phyloP scores from a whole-genome alignment of 192 early-diverging fungal species.

The Mycoemilia scoparia region DNA sequence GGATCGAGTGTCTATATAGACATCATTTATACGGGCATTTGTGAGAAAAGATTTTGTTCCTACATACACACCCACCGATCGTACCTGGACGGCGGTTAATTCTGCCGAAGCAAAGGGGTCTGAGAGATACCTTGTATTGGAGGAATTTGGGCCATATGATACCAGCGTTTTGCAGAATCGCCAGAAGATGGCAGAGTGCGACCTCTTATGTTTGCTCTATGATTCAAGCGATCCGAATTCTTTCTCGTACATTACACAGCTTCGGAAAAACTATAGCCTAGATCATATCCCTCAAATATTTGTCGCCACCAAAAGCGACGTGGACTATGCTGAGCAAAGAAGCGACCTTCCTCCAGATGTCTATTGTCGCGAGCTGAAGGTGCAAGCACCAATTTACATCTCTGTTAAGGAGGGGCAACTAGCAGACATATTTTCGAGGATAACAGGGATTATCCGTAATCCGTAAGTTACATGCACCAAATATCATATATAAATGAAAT shows the following conservation, averaged over 20 bases:
- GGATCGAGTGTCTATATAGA: too few relatives aligned
- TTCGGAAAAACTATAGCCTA: conserved; percentile 68
- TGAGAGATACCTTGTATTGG: conserved; percentile 92
- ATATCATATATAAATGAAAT: too few relatives aligned
- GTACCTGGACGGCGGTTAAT: conserved; percentile 71
- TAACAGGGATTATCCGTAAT: conserved; percentile 40
- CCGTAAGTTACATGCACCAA: too few relatives aligned
- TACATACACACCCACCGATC: conserved; percentile 55
- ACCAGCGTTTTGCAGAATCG: conserved; percentile 79
- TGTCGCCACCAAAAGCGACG: conserved; percentile 90
- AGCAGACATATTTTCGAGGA: conserved; percentile 73
- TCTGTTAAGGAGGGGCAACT: conserved; percentile 69
- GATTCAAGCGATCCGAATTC: conserved; percentile 86
- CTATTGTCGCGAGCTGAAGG: conserved; percentile 72
- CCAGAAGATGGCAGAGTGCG: conserved; percentile 70
- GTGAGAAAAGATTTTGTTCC: conserved; percentile 66
- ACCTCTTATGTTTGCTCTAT: conserved; percentile 88
- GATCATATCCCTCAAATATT: conserved; percentile 74
- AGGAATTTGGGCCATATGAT: conserved; percentile 82
- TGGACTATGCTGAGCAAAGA: conserved; percentile 62
- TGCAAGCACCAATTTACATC: conserved; percentile 78
- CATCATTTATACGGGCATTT: conserved; percentile 67
- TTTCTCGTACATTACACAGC: conserved; percentile 72
- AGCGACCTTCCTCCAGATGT: conserved; percentile 79
- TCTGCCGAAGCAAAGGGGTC: conserved; percentile 86